phyloP scores from a whole-genome alignment of 768 basidiomycete species.

The Rhodotorula sphaerocarpa region DNA sequence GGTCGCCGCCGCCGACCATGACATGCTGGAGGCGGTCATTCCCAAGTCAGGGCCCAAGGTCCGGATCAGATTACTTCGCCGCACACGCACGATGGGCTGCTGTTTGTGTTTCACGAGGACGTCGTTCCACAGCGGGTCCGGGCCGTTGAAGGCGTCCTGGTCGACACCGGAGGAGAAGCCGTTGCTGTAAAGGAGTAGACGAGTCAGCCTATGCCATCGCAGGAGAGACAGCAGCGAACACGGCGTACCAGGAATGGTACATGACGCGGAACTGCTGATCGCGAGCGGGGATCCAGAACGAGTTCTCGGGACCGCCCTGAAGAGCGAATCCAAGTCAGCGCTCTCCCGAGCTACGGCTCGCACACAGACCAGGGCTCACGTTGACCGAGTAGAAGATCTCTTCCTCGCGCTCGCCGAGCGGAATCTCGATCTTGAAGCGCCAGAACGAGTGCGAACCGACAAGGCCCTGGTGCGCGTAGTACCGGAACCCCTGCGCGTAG shows the following conservation, averaged over 20 bases:
- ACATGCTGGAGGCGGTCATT: conserved; percentile 59
- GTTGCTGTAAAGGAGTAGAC: conserved; percentile 19
- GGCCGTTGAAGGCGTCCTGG: conserved; percentile 50
- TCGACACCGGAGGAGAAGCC: conserved; percentile 61
- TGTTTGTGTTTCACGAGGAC: conserved; percentile 71
- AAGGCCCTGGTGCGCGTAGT: conserved; percentile 19
- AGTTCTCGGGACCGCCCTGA: conserved; percentile 50
- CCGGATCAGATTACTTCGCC: too few relatives aligned
- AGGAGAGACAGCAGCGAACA: background rate
- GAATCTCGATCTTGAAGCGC: conserved; percentile 80
- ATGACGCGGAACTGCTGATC: conserved; percentile 65
- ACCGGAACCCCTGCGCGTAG: conserved; percentile 36
- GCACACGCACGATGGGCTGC: conserved; percentile 56
- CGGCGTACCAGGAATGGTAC: conserved; percentile 27
- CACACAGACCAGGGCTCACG: conserved; percentile 46
- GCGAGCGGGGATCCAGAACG: conserved; percentile 73
- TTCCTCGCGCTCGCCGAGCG: conserved; percentile 64
- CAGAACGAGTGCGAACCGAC: conserved; percentile 82
- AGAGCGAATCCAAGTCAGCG: background rate
- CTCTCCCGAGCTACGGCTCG: too few relatives aligned
- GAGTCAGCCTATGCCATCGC: background rate
- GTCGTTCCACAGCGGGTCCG: conserved; percentile 66
- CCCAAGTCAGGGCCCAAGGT: background rate
- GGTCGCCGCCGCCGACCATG: conserved; percentile 68
- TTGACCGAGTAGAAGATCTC: conserved; percentile 73